These are phyloP conservation scores for Pichia occidentalis DNA, from an alignment of 805 yeast genomes.

Conservation along the genomic window DNA sequence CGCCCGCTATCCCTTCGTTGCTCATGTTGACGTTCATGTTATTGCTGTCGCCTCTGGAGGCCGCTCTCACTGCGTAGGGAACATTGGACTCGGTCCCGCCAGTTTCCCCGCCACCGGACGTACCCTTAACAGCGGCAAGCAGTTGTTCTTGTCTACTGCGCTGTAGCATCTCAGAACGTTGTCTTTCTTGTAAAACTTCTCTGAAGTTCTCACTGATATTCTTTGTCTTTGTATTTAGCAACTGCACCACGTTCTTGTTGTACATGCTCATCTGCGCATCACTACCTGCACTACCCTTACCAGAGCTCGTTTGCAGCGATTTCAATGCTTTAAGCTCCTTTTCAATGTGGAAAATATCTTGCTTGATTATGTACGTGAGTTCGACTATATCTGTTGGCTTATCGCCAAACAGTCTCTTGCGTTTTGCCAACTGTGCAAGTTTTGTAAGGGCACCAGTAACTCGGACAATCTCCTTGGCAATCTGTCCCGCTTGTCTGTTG, in stretches of 20 bases:
- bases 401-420: conserved; percentile 89
- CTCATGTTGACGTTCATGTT: too few relatives aligned
- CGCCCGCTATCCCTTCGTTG: too few relatives aligned
- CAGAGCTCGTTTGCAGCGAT: conserved; percentile 9
- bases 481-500: conserved; percentile 62
- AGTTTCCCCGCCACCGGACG: conserved; percentile 12
- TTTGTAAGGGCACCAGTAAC: conserved; percentile 77
- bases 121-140: conserved; percentile 43
- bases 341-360: conserved; percentile 79
- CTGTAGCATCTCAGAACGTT: conserved; percentile 72
- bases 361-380: conserved; percentile 79
- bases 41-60: neutral
- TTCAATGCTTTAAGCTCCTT: conserved; percentile 60
- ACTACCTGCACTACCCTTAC: neutral
- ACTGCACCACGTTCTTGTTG: conserved; percentile 78
- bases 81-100: conserved; percentile 7
- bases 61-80: conserved; percentile 27
- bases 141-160: conserved; percentile 81
- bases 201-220: conserved; percentile 90
- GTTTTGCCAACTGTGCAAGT: conserved; percentile 74
- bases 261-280: conserved; percentile 67
- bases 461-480: conserved; percentile 84
- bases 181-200: conserved; percentile 81
- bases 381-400: conserved; percentile 91
- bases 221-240: conserved; percentile 83